Evolutionary conservation across 371 early-diverging fungal species (phyloP), one percentile per base, ranked within the genome.

Genomic region (Syncephalastrum racemosum): DNA sequence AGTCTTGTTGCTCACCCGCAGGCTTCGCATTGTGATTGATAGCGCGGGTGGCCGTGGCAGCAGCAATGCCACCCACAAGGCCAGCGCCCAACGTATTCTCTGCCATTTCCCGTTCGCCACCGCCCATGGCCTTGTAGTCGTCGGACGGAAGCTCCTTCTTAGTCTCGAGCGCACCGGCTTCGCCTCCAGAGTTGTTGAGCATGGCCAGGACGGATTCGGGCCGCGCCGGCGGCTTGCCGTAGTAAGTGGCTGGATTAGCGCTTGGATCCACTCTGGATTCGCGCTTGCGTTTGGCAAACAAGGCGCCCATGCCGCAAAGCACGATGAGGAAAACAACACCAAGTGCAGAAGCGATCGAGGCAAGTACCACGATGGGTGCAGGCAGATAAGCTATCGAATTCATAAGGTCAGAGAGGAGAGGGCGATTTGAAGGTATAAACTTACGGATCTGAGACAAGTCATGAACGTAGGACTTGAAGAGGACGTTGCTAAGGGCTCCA

Each of bases 291-390:
- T 70, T 79, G 44, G 72, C 24, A 49, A 56, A 66, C 15, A 80
- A 24, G 7, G 74, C 67, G 2, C 64, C 16, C 56, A 90, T 69
- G 2, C 85, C 86, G 22, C 74, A 50, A 3, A 84, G 58, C n/a
- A 90, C 87, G 49, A 90, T 83, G 12, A 85, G 57, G 51, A 85
- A 77, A 4, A 89, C 87, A 16, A 90, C 71, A 14, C 77, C 86
- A 15, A 90, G 70, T 1, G 90, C 82, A 10, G 85, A 77, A 20
- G 85, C 90, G 23, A 88, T 65, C 8, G 91, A 80, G 41, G 88
- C 81, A 4, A 90, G 62, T 39, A 91, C 82, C 4, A 91, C 85
- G 51, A 87, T 58, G 0, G 85, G 81, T 0, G 80, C 58, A 1
- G 89, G 71, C 16, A 85, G 65, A 50, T 67, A 77, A 14, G 60